A percentile compares a stretch with the other conserved stretches of the same genome.
Conservation (phyloP, 148 eudicot genomes). For the Polygonum aviculare region DNA sequence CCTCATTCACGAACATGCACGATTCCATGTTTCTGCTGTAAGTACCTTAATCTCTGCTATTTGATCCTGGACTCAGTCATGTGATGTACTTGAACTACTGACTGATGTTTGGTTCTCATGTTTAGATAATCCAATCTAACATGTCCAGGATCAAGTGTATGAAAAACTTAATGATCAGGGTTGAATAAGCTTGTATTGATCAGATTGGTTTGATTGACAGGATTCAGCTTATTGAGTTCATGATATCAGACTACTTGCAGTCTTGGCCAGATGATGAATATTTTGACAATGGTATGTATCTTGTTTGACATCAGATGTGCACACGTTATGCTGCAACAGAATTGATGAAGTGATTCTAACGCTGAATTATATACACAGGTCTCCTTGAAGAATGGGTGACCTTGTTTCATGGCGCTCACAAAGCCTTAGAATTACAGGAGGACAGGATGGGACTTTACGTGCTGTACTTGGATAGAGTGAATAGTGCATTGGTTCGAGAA, state of each 20-base stretch:
- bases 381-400: slow-evolving; percentile 69
- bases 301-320: background rate
- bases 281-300: slow-evolving; percentile 51
- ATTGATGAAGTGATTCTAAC: background rate
- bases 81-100: background rate
- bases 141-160: background rate
- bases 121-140: background rate
- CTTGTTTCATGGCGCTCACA: slow-evolving; percentile 54
- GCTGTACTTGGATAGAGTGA: slow-evolving; percentile 76
- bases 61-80: background rate
- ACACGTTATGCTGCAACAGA: background rate
- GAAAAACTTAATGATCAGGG: background rate
- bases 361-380: slow-evolving; percentile 29
- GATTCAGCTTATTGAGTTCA: slow-evolving; percentile 82
- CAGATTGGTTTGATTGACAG: slow-evolving; percentile 35
- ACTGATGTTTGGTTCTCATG: background rate
- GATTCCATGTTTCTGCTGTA: slow-evolving; percentile 64
- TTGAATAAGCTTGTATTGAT: background rate
- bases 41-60: slow-evolving; percentile 22
- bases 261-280: slow-evolving; percentile 51
- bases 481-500: slow-evolving; percentile 52
- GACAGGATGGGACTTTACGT: slow-evolving; percentile 63
- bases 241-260: slow-evolving; percentile 55
- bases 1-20: slow-evolving; percentile 55
- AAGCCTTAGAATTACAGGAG: slow-evolving; percentile 55